Evolutionary conservation across 2,329 filamentous ascomycete genomes (phyloP).

Genomic region (Grosmannia penicillata): DNA sequence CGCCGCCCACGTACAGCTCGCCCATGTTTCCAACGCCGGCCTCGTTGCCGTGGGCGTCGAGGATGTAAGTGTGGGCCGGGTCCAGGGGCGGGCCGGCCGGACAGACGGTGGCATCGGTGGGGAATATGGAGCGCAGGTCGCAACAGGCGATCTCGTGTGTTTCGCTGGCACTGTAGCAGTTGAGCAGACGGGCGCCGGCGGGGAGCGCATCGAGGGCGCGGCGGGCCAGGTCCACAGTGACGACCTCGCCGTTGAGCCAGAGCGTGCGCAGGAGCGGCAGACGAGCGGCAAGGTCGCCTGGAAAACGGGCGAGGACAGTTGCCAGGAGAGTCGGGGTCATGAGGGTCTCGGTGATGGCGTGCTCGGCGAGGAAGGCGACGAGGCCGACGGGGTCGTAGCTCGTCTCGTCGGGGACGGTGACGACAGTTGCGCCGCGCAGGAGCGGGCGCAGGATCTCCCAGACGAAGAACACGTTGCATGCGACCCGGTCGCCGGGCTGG

Average conservation of each 20-base stretch:
- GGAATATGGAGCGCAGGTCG: slow-evolving; percentile 54
- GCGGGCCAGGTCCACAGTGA: slow-evolving; percentile 61
- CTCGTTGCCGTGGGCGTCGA: slow-evolving; percentile 52
- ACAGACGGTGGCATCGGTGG: slow-evolving; percentile 33
- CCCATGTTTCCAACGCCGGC: slow-evolving; percentile 49
- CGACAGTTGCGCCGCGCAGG: slow-evolving; percentile 59
- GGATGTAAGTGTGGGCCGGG: slow-evolving; percentile 54
- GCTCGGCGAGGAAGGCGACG: slow-evolving; percentile 51
- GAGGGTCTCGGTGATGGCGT: slow-evolving; percentile 61
- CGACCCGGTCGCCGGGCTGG: slow-evolving; percentile 57
- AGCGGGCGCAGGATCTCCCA: slow-evolving; percentile 74
- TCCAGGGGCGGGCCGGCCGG: slow-evolving; percentile 60
- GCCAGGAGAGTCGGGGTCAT: slow-evolving; percentile 73
- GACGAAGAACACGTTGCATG: slow-evolving; percentile 80
- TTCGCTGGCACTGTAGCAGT: slow-evolving; percentile 72
- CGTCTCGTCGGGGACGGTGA: slow-evolving; percentile 58
- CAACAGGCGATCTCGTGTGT: slow-evolving; percentile 70
- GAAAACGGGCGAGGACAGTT: slow-evolving; percentile 56
- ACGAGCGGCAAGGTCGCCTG: slow-evolving; percentile 41
- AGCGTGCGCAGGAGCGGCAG: slow-evolving; percentile 54
- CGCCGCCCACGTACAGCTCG: slow-evolving; percentile 64
- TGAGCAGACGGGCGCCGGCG: slow-evolving; percentile 55
- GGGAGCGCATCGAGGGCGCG: slow-evolving; percentile 54
- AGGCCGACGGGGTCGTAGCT: slow-evolving; percentile 66
- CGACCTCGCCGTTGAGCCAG: slow-evolving; percentile 74